Conservation (phyloP, 2,329 filamentous ascomycete species). For the Dactylellina sp. region DNA sequence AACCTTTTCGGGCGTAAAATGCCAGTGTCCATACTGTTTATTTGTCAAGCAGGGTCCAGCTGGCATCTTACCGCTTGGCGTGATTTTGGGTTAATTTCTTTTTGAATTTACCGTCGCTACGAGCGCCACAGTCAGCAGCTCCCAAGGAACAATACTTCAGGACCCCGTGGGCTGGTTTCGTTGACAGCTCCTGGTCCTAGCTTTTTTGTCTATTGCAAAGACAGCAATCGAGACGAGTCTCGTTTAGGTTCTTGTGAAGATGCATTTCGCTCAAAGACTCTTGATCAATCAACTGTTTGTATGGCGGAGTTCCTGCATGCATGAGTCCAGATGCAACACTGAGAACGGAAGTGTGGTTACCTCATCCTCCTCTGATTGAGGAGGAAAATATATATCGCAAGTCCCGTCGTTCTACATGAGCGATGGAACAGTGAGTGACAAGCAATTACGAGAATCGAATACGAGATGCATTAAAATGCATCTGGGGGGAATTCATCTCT, state of each 20-base stretch:
- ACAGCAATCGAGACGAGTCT: neutral
- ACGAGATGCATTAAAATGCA: conserved; percentile 5
- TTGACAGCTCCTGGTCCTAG: too few species aligned
- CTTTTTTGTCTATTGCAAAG: neutral
- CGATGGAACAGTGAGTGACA: too few species aligned
- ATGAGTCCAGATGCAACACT: conserved; percentile 10
- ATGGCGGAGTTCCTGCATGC: conserved; percentile 4
- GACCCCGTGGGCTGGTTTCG: neutral
- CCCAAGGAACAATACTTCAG: conserved; percentile 19
- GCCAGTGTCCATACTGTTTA: neutral
- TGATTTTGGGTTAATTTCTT: conserved; percentile 33
- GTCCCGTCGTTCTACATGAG: neutral
- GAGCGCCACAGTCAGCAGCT: conserved; percentile 18
- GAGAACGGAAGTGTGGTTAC: neutral
- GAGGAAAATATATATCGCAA: neutral
- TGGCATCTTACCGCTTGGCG: conserved; percentile 12
- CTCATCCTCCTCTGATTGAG: neutral
- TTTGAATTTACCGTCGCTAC: conserved; percentile 31
- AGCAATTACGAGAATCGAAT: conserved; percentile 31
- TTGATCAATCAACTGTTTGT: neutral
- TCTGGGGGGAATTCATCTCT: neutral
- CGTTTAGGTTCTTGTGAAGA: neutral
- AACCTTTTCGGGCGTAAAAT: too few species aligned
- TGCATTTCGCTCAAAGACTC: neutral
- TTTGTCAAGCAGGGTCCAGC: conserved; percentile 13